These are phyloP conservation scores for Camellia lanceoleosa DNA, from an alignment of 148 eudicot species.

Conservation along the genomic window DNA sequence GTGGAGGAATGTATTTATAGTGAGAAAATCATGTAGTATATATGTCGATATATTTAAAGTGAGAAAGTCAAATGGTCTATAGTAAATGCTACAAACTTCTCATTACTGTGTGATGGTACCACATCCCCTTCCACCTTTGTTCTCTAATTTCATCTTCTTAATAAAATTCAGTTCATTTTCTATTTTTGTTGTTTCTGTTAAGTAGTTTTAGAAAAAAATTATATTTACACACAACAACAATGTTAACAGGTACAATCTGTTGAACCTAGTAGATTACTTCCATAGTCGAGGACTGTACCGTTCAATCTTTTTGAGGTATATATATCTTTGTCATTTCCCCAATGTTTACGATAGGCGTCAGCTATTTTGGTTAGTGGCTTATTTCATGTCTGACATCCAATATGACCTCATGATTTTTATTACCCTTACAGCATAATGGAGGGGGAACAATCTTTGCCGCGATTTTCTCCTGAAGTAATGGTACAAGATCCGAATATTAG, in stretches of 20 bases:
- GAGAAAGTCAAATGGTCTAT: not conserved
- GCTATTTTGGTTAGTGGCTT: not conserved
- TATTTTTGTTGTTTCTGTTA: not conserved
- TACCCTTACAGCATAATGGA: constrained; percentile 71
- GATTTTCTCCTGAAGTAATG: constrained; percentile 80
- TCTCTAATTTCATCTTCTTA: no score
- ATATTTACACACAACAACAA: no score
- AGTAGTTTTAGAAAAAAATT: not conserved
- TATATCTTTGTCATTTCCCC: constrained; percentile 6
- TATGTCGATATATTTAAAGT: not conserved
- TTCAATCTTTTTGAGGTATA: constrained; percentile 68
- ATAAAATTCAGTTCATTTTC: not conserved
- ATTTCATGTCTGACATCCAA: not conserved
- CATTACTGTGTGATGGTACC: no score
- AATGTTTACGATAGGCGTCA: not conserved
- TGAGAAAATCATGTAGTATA: not conserved
- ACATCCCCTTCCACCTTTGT: not conserved
- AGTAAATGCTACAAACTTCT: no score
- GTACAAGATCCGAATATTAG: constrained; percentile 62
- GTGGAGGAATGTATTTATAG: not conserved
- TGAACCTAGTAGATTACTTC: constrained; percentile 79
- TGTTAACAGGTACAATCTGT: constrained; percentile 70
- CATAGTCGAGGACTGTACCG: constrained; percentile 80
- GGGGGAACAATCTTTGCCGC: constrained; percentile 68
- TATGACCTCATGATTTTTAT: constrained; percentile 14